These are phyloP conservation scores for Drechslerella coelobrocha DNA, from an alignment of 2,329 filamentous ascomycete genomes.

Conservation along the genomic window DNA sequence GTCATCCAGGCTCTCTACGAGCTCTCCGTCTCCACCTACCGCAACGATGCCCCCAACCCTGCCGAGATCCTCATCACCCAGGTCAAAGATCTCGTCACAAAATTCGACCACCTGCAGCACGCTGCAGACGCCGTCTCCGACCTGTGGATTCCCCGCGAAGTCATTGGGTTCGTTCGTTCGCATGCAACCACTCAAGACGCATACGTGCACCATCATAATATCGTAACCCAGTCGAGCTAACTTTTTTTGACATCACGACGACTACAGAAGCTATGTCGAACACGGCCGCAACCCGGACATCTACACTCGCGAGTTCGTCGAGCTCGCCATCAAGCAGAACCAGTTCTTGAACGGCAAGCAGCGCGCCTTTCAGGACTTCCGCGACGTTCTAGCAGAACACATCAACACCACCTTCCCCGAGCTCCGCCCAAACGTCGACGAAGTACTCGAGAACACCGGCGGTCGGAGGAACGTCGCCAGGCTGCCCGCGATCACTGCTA, in stretches of 20 bases:
- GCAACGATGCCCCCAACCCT: constrained; percentile 63
- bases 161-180: constrained; percentile 60
- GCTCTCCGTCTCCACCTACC: constrained; percentile 69
- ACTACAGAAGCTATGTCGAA: constrained; percentile 67
- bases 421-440: constrained; percentile 64
- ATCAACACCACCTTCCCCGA: constrained; percentile 68
- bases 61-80: constrained; percentile 66
- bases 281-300: constrained; percentile 76
- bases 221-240: constrained; percentile 56
- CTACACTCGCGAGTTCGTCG: constrained; percentile 76
- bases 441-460: constrained; percentile 59
- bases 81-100: constrained; percentile 58
- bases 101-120: constrained; percentile 16
- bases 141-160: constrained; percentile 60
- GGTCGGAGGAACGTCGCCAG: constrained; percentile 25
- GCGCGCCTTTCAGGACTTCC: constrained; percentile 67
- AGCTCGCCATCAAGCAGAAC: constrained; percentile 71
- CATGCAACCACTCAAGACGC: no score
- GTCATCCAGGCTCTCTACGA: constrained; percentile 71
- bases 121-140: constrained; percentile 55
- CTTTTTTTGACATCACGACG: constrained; percentile 67
- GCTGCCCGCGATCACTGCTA: constrained; percentile 24
- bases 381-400: constrained; percentile 69
- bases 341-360: constrained; percentile 72
- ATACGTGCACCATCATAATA: no score